Base-by-base conservation (phyloP, 208 protist species). In the Entamoeba nuttalli region DNA sequence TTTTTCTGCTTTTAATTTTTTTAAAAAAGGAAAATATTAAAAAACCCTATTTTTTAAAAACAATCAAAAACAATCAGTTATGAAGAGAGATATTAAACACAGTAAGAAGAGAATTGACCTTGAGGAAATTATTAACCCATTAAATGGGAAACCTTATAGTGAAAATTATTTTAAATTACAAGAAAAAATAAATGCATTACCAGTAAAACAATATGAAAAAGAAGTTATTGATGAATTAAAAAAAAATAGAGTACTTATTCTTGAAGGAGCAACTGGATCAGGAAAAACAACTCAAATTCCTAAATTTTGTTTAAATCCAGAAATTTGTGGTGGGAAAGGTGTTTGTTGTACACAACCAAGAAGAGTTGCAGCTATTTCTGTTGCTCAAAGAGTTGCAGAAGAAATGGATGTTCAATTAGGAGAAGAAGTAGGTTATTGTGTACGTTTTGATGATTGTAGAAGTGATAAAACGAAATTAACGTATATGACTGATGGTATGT, bases 401-500 rank as follows among this genome's bases (percentile, higher is more conserved):
- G 96, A 96, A 94, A 21, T 55, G 35, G 84, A 96, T 35, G 25
- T 25, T n/a, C 14, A 21, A 7, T 11, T 96, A 30, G 95, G 96
- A 5, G 48, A 94, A 15, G 35, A 95, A 2, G 96, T 99, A 2
- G 99, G 99, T 9, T 99, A 99, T 97, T 98, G 96, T 35, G 99
- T 99, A 96, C 98, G 99, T 94, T 99, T 99, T 97, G 99, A 99
- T 95, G 98, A 99, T 96, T 98, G 97, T 93, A 99, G 97, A n/a
- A 98, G 97, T n/a, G 96, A 97, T 19, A 97, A 98, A 48, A 99
- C 99, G 11, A 96, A 97, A 0, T 97, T 99, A 9, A 99, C 99
- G 95, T 99, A 99, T 96, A 97, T 99, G 96, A 99, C 99, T 3
- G 99, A 99, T 97, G 99, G 99, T 98, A 99, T 99, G 98, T 96